phyloP scores from a whole-genome alignment of 768 basidiomycete species.

The Ramaria sp. region DNA sequence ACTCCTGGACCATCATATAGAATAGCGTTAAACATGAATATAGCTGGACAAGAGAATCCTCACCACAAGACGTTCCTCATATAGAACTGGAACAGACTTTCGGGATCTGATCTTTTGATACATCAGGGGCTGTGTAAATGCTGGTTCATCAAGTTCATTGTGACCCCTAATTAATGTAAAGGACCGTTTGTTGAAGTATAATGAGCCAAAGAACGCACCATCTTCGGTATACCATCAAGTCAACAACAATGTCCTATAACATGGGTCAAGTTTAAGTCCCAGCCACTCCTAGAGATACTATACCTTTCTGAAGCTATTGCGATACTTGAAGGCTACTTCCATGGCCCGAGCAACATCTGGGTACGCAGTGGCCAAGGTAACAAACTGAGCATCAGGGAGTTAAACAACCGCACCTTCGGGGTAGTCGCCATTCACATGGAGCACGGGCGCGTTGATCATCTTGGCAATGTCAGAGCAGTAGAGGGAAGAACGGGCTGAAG shows the following conservation, averaged over 20 bases:
- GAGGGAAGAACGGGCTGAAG: conserved; percentile 69
- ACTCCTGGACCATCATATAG: conserved; percentile 24
- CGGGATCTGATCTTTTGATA: conserved; percentile 77
- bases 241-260: conserved; percentile 68
- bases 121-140: conserved; percentile 84
- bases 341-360: conserved; percentile 76
- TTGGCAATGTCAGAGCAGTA: conserved; percentile 87
- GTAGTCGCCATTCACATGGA: conserved; percentile 88
- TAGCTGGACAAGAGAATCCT: conserved; percentile 16
- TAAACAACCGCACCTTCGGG: conserved; percentile 50
- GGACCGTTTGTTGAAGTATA: background rate
- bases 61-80: conserved; percentile 71
- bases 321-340: conserved; percentile 79
- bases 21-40: background rate
- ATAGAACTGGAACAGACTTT: conserved; percentile 67
- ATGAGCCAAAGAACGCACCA: conserved; percentile 33
- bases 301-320: conserved; percentile 76
- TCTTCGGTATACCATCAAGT: conserved; percentile 80
- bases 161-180: conserved; percentile 45
- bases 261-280: too few species aligned
- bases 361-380: background rate
- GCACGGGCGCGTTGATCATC: conserved; percentile 79
- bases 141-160: conserved; percentile 81
- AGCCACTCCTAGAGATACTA: background rate
- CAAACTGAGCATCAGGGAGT: background rate